Base-by-base conservation (phyloP, 495 filamentous ascomycete genomes). In the Lepidopterella palustris region DNA sequence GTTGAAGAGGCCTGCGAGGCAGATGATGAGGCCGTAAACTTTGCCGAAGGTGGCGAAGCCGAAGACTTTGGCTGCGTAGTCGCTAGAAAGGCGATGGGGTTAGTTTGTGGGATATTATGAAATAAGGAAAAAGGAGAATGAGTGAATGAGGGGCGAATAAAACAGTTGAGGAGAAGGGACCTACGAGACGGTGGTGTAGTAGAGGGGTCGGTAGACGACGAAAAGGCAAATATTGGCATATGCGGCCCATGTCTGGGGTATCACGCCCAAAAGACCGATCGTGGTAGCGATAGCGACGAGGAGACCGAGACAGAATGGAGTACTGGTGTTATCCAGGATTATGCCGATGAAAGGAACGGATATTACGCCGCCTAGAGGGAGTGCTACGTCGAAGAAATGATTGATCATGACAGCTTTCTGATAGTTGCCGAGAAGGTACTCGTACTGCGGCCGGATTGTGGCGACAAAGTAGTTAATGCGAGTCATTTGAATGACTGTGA, bases 381-480 rank as follows among this genome's bases (percentile, higher is more conserved):
- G 81, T 31, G 89, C 87, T 32, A 96, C 73, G 70, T 97, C 92
- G 73, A 98, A 97, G 72, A 89, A 83, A 35, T 84, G 75, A 73
- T 96, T 97, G 67, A 97, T 76, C 42, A 79, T 71, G 6, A 82
- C 76, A 0, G 92, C 88, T 42, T 78, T 77, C 0, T 70, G 67
- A 51, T 74, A 73, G 8, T 79, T 80, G 24, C 72, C 72, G n/a
- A 98, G 80, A 9, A 98, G 79, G 66, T 84, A 84, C 39, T 83
- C 80, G 73, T 97, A 97, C 70, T 98, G 93, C 6, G 84, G 78
- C 20, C 86, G 83, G 60, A 98, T 84, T 2, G 93, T 93, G 0
- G 93, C 91, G 28, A 98, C 89, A 66, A 98, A 98, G 79, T 90
- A 98, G 75, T 97, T 97, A 71, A 97, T 96, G 18, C 92, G 83